Base-by-base conservation (phyloP, 257 asterid genomes). In the Solanum pinnatisectum region DNA sequence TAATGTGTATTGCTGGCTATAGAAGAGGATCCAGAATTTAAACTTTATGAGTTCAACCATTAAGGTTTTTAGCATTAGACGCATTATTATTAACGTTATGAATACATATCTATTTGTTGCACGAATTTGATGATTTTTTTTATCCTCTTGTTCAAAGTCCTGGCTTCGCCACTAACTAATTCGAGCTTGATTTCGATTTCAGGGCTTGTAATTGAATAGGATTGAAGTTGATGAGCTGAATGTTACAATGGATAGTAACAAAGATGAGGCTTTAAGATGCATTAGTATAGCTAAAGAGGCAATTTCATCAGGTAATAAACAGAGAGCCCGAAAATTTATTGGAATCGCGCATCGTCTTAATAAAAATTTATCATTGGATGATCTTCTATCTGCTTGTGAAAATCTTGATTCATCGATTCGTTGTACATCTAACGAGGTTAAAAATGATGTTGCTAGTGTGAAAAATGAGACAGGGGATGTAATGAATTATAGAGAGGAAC, bases 401-500 rank as follows among this genome's bases (percentile, higher is more conserved):
- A 90, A 86, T 59, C 90, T 92, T 59, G 91, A 88, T 68, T 88
- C 91, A 4, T 88, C 91, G 42, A 77, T 85, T 9, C 79, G 85
- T 15, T 81, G 89, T 87, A 1, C 67, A 63, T 32, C 35, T 82
- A 23, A 46, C 23, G 33, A 84, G 76, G 83, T 76, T 65, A 89
- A 83, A 79, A 87, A 79, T 15, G 87, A 42, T 36, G 87, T 30
- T 76, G 56, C 12, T 10, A n/a, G 35, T 37, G 83, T 76, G 83
- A 39, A 76, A 76, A 76, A 76, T 76, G 83, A 37, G 83, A 12
- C 83, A 76, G 52, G 59, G 9, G 83, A 76, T 37, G 56, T 76
- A 56, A 91, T 93, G 91, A 92, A 70, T 87, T 95, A 95, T 91
- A 90, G 95, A 10, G 98, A 94, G 72, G 99, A 96, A 90, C 92